These are phyloP conservation scores for Pythium apleroticum DNA, from an alignment of 352 stramenopile species.

Conservation along the genomic window DNA sequence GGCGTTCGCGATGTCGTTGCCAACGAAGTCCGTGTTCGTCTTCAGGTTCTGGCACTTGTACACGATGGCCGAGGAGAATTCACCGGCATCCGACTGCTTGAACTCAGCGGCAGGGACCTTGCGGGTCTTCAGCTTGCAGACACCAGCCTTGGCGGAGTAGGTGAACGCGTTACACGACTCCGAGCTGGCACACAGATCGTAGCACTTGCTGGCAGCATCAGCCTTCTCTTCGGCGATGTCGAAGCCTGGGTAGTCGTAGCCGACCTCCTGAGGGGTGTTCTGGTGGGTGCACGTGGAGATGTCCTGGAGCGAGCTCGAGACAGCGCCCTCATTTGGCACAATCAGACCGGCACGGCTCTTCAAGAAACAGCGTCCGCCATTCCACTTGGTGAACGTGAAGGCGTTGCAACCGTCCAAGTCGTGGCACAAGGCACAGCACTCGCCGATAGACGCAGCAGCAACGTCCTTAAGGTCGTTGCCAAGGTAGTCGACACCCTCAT, in stretches of 20 bases:
- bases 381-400: slow-evolving; percentile 30
- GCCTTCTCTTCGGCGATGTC: slow-evolving; percentile 21
- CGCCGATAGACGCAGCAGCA: slow-evolving; percentile 9
- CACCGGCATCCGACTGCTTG: background rate
- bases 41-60: slow-evolving; percentile 36
- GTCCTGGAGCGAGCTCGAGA: slow-evolving; percentile 31
- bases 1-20: slow-evolving; percentile 26
- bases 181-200: slow-evolving; percentile 17
- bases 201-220: slow-evolving; percentile 23
- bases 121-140: slow-evolving; percentile 33
- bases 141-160: slow-evolving; percentile 24
- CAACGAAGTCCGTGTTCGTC: slow-evolving; percentile 27
- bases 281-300: slow-evolving; percentile 29
- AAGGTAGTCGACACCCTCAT: slow-evolving; percentile 37
- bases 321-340: slow-evolving; percentile 18
- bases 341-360: slow-evolving; percentile 33
- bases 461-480: slow-evolving; percentile 35
- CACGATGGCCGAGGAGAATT: slow-evolving; percentile 30
- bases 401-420: slow-evolving; percentile 24
- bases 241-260: slow-evolving; percentile 33
- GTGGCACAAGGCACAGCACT: slow-evolving; percentile 34
- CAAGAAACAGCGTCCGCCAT: slow-evolving; percentile 34
- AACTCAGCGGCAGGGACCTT: slow-evolving; percentile 19
- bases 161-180: slow-evolving; percentile 34
- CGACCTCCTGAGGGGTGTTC: slow-evolving; percentile 24